These are phyloP conservation scores for Coemansia sp. DNA, from an alignment of 192 early-diverging fungal species.

Conservation along the genomic window DNA sequence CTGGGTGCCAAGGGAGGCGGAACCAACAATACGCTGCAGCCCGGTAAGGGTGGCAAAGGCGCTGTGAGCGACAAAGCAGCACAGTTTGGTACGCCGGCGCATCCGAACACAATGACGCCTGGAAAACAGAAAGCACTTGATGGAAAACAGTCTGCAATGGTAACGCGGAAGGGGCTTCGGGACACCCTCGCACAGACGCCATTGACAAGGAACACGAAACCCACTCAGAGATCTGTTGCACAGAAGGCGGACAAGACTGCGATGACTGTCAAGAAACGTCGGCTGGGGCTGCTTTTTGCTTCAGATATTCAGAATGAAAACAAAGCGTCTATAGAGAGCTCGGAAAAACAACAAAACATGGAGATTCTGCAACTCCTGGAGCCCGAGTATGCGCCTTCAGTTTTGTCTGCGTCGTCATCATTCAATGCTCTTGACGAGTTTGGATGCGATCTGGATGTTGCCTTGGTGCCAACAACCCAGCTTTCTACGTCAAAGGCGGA, in stretches of 20 bases:
- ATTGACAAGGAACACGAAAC: constrained; percentile 2
- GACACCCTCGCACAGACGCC: constrained; percentile 29
- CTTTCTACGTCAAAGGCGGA: constrained; percentile 7
- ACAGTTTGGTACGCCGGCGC: constrained; percentile 23
- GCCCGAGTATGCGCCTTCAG: constrained; percentile 40
- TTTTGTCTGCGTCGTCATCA: not conserved
- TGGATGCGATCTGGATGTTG: constrained; percentile 39
- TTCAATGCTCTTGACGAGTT: constrained; percentile 28
- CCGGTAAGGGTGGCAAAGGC: constrained; percentile 8
- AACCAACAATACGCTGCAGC: not conserved
- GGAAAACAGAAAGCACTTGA: constrained; percentile 11
- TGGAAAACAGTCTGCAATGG: constrained; percentile 13
- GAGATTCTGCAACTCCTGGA: constrained; percentile 16
- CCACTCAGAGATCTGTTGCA: not conserved
- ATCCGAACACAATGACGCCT: constrained; percentile 22
- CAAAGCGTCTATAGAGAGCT: not conserved
- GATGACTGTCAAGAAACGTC: constrained; percentile 13
- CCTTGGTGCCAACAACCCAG: constrained; percentile 38
- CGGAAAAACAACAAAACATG: not conserved
- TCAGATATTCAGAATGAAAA: not conserved
- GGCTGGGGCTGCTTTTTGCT: constrained; percentile 31
- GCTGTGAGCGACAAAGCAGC: not conserved
- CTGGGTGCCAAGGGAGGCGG: constrained; percentile 16
- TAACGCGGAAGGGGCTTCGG: constrained; percentile 23
- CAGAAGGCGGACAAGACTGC: not conserved